Evolutionary conservation across 768 basidiomycete genomes (phyloP).

Genomic region (Kwoniella mangroviensis): DNA sequence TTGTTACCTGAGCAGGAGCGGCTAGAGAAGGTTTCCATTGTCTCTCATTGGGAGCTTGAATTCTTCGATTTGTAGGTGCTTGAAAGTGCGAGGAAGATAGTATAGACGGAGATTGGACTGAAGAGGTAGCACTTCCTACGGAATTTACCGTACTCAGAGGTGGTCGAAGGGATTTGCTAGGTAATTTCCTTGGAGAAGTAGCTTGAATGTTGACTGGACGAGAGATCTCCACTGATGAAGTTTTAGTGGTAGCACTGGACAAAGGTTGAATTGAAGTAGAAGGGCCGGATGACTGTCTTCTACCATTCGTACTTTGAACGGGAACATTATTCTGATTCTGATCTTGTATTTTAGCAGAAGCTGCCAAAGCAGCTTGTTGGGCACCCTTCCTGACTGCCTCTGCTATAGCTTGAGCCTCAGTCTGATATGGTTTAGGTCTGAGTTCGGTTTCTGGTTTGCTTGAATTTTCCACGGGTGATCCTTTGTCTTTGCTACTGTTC

Average conservation of each 20-base stretch:
- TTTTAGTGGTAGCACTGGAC: neutral
- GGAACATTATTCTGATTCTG: neutral
- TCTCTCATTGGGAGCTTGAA: constrained; percentile 33
- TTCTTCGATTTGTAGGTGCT: constrained; percentile 21
- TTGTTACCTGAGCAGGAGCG: constrained; percentile 48
- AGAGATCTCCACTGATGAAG: neutral
- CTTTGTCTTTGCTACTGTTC: neutral
- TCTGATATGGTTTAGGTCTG: constrained; percentile 23
- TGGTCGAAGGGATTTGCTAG: constrained; percentile 28
- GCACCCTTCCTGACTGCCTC: constrained; percentile 34
- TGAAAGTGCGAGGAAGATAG: constrained; percentile 18
- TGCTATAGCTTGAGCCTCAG: constrained; percentile 49
- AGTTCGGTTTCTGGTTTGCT: neutral
- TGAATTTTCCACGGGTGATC: neutral
- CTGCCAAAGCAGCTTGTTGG: constrained; percentile 21
- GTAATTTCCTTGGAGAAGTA: constrained; percentile 6
- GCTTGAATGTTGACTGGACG: constrained; percentile 7
- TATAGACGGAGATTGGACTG: constrained; percentile 25
- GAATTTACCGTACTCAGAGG: constrained; percentile 26
- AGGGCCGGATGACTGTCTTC: constrained; percentile 15
- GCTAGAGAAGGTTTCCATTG: constrained; percentile 46
- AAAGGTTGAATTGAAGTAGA: too few relatives aligned
- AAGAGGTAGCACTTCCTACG: constrained; percentile 18
- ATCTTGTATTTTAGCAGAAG: constrained; percentile 1
- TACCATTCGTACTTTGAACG: neutral